Evolutionary conservation across 192 early-diverging fungal genomes (phyloP), one percentile per base, ranked within the genome.

Genomic region (Coemansia sp.): DNA sequence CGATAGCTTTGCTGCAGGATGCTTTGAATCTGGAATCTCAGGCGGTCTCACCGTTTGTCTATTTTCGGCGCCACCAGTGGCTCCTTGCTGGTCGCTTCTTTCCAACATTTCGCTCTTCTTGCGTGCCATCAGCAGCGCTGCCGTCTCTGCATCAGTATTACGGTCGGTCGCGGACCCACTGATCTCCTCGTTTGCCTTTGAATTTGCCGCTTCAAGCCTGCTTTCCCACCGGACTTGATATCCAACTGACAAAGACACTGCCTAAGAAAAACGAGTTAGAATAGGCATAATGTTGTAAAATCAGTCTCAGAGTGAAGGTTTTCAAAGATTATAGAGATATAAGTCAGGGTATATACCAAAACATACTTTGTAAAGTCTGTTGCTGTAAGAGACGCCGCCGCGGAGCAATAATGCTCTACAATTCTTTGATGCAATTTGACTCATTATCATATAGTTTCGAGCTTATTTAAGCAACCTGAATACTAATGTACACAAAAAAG

Each of bases 201-300:
- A 20, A 2, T 42, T 51, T 48, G 15, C 35, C 23, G 39, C 49
- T 7, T 53, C 56, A 51, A 63, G 30, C 31, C 70, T 76, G 62
- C 69, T 71, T 42, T 71, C 75, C 61, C 75, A 71, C 39, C 75
- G 65, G 16, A 64, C 66, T 52, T 71, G 74, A 25, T 48, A 55
- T 46, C 51, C 53, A 34, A 46, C 65, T 29, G 58, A 25, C 15
- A n/a, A n/a, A n/a, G 52, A 13, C 56, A 43, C 8, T 33, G 31
- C 16, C 55, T 57, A 57, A 31, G 3, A 31, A 5, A 57, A 15
- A 8, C n/a, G n/a, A n/a, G n/a, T n/a, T n/a, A n/a, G n/a, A n/a
- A n/a, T n/a, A n/a, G n/a, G n/a, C n/a, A n/a, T n/a, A n/a, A n/a
- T n/a, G n/a, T n/a, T n/a, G n/a, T n/a, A n/a, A n/a, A n/a, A n/a